Evolutionary conservation across 768 basidiomycete species (phyloP).

Genomic region (Kwoniella dejecticola): DNA sequence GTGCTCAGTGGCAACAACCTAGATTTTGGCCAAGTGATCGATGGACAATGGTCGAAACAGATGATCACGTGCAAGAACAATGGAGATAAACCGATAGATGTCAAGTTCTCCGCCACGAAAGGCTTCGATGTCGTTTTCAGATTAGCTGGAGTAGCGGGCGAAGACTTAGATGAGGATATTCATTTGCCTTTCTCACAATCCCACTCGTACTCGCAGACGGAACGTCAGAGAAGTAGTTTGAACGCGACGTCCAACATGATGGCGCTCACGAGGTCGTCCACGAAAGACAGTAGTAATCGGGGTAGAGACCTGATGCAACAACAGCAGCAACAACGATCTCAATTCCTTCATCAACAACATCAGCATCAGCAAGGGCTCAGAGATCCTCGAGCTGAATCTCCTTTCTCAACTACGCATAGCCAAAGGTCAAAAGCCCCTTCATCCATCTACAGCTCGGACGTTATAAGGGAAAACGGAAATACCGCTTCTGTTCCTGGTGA

Average conservation of each 20-base stretch:
- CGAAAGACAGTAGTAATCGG: constrained; percentile 6
- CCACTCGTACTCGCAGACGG: constrained; percentile 6
- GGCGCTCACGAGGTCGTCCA: constrained; percentile 14
- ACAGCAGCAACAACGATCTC: too few species aligned
- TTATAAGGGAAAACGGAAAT: constrained; percentile 1
- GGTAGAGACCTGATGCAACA: not conserved
- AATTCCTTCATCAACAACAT: not conserved
- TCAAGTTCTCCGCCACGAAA: constrained; percentile 40
- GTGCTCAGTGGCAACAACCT: constrained; percentile 43
- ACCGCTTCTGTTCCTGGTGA: constrained; percentile 10
- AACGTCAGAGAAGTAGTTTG: not conserved
- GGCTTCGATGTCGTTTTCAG: constrained; percentile 49
- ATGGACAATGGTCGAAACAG: constrained; percentile 49
- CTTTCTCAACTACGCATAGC: constrained; percentile 4
- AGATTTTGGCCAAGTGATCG: constrained; percentile 49
- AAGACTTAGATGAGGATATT: constrained; percentile 45
- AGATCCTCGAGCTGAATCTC: constrained; percentile 17
- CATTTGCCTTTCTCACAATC: not conserved
- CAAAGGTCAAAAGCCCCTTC: constrained; percentile 12
- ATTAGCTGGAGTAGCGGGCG: constrained; percentile 49
- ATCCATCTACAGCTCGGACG: constrained; percentile 14
- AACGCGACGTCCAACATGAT: not conserved
- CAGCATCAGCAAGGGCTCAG: not conserved
- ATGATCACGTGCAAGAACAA: constrained; percentile 50
- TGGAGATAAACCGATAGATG: constrained; percentile 46